Evolutionary conservation across 345 rosid genomes (phyloP).

Genomic region (Sisymbrium altissimum): DNA sequence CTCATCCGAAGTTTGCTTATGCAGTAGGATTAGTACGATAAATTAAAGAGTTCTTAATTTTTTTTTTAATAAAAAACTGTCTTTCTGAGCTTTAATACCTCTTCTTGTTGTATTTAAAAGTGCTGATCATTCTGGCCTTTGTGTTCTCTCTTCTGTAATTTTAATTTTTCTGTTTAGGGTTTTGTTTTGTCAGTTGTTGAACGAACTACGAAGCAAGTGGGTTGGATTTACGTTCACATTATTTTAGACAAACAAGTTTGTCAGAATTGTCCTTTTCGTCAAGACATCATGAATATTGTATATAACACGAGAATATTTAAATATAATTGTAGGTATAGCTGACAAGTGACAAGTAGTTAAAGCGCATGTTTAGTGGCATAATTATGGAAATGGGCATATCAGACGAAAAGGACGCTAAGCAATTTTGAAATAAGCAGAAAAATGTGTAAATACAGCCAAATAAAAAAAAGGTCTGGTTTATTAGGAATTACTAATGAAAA

Average conservation of each 20-base stretch:
- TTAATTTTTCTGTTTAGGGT: neutral
- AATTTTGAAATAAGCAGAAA: too few species aligned
- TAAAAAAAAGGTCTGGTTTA: too few species aligned
- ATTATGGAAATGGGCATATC: neutral
- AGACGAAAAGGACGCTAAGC: too few species aligned
- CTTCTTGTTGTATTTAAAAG: neutral
- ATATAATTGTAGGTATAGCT: neutral
- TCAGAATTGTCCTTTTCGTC: neutral
- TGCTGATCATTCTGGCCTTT: constrained; percentile 3
- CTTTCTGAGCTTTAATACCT: neutral
- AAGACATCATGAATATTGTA: neutral
- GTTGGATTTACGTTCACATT: constrained; percentile 11
- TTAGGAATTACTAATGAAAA: too few species aligned
- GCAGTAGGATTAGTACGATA: constrained; percentile 27
- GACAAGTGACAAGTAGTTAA: neutral
- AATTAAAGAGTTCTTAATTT: neutral
- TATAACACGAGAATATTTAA: neutral
- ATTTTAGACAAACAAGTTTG: neutral
- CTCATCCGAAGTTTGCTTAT: constrained; percentile 70
- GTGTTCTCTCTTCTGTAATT: neutral
- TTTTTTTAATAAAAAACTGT: neutral
- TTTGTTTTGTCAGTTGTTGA: constrained; percentile 23
- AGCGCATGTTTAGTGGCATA: neutral
- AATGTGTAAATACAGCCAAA: too few species aligned
- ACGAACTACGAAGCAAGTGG: constrained; percentile 11